Evolutionary conservation across 176 grass and related monocot species (phyloP).

Genomic region (Saccharum officinarum): DNA sequence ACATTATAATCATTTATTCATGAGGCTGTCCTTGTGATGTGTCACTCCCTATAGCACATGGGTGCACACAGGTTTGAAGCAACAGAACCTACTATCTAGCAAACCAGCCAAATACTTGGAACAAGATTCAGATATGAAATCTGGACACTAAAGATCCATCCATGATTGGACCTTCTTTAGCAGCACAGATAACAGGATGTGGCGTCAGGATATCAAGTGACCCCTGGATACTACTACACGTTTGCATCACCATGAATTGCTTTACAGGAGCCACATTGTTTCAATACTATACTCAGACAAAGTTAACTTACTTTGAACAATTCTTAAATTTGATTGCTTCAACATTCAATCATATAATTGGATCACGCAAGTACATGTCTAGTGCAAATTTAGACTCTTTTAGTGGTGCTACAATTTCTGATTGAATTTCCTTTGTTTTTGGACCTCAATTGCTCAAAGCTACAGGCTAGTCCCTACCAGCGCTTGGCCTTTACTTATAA

Average conservation of each 20-base stretch:
- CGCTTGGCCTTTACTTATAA: background rate
- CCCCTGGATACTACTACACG: background rate
- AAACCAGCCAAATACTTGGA: background rate
- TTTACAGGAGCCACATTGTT: too few relatives aligned
- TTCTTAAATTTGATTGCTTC: background rate
- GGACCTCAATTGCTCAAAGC: background rate
- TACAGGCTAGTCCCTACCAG: background rate
- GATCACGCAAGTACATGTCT: background rate
- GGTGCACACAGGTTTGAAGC: background rate
- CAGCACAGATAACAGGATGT: background rate
- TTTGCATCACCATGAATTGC: too few relatives aligned
- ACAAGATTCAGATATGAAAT: background rate
- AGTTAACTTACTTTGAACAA: background rate
- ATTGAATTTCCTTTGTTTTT: background rate
- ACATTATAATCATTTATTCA: too few relatives aligned
- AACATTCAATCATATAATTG: background rate
- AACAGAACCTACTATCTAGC: background rate
- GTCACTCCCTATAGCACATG: too few relatives aligned
- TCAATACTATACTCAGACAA: background rate
- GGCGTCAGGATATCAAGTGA: background rate
- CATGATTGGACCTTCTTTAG: background rate
- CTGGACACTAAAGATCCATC: background rate
- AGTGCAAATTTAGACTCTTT: background rate
- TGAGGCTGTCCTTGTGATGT: background rate
- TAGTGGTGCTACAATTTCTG: too few relatives aligned